These are phyloP conservation scores for Aspergillus bombycis DNA, from an alignment of 2,329 filamentous ascomycete species.

Conservation along the genomic window DNA sequence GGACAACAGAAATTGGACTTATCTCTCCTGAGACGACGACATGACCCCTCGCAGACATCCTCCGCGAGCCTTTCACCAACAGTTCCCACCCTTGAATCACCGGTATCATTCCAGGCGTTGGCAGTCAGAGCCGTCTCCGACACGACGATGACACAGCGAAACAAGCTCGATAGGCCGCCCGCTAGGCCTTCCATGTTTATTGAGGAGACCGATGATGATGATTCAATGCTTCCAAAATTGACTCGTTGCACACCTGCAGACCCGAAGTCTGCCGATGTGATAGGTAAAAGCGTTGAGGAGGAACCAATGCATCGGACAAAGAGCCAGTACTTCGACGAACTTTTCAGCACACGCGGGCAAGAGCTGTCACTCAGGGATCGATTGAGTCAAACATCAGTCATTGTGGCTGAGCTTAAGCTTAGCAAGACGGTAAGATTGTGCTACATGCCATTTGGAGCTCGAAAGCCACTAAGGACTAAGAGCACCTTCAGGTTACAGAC, in stretches of 20 bases:
- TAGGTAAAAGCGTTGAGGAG: conserved; percentile 21
- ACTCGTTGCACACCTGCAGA: conserved; percentile 19
- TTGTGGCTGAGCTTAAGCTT: conserved; percentile 66
- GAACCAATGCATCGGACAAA: conserved; percentile 34
- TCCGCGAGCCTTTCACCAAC: conserved; percentile 21
- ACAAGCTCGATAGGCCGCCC: conserved; percentile 21
- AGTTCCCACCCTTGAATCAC: conserved; percentile 25
- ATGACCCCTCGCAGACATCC: conserved; percentile 21
- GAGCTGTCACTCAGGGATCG: conserved; percentile 47
- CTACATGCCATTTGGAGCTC: background rate
- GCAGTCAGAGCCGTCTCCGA: conserved; percentile 19
- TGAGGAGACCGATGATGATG: conserved; percentile 32
- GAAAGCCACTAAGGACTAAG: conserved; percentile 22
- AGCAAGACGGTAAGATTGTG: conserved; percentile 59
- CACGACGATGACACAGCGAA: conserved; percentile 22
- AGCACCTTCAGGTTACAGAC: conserved; percentile 59
- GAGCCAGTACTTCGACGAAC: conserved; percentile 45
- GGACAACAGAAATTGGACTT: conserved; percentile 22
- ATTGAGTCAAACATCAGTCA: conserved; percentile 59
- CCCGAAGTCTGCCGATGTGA: conserved; percentile 16
- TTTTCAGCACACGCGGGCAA: conserved; percentile 42
- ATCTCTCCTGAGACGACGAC: conserved; percentile 22
- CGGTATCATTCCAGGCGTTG: conserved; percentile 23
- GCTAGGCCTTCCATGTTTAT: conserved; percentile 28
- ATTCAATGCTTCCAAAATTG: conserved; percentile 17